Evolutionary conservation across 257 asterid genomes (phyloP).

Genomic region (Gardenia jasminoides): DNA sequence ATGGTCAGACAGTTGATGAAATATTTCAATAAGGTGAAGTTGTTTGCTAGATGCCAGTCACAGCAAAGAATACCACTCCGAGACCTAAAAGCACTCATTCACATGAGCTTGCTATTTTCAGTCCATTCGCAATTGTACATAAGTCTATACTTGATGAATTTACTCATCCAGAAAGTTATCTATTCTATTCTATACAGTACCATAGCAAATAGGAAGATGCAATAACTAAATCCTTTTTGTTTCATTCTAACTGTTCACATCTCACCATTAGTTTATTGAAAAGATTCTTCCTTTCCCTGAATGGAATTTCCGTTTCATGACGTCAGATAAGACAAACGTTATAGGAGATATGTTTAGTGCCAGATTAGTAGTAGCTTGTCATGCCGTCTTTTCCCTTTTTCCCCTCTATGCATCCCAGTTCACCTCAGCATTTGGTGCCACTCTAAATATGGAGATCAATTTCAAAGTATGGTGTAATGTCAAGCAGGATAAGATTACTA

Average conservation of each 20-base stretch:
- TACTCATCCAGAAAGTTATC: background rate
- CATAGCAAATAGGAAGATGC: background rate
- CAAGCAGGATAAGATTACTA: background rate
- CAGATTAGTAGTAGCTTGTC: background rate
- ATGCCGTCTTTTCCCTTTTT: constrained; percentile 1
- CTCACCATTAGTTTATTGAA: no score
- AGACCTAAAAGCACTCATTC: background rate
- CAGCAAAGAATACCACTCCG: background rate
- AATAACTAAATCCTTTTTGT: background rate
- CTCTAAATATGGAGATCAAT: background rate
- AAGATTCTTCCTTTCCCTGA: background rate
- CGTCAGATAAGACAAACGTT: background rate
- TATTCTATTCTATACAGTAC: background rate
- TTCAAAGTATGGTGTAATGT: background rate
- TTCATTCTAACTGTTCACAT: background rate
- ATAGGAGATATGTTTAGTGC: background rate
- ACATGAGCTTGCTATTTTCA: background rate
- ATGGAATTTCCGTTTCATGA: background rate
- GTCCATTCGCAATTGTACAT: background rate
- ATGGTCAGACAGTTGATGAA: background rate
- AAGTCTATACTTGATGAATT: background rate
- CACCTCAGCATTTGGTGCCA: constrained; percentile 5
- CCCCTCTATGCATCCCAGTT: background rate
- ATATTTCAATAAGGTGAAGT: background rate
- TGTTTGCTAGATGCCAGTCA: background rate